Evolutionary conservation across 2,329 filamentous ascomycete species (phyloP).

Genomic region (Fusarium sp.): DNA sequence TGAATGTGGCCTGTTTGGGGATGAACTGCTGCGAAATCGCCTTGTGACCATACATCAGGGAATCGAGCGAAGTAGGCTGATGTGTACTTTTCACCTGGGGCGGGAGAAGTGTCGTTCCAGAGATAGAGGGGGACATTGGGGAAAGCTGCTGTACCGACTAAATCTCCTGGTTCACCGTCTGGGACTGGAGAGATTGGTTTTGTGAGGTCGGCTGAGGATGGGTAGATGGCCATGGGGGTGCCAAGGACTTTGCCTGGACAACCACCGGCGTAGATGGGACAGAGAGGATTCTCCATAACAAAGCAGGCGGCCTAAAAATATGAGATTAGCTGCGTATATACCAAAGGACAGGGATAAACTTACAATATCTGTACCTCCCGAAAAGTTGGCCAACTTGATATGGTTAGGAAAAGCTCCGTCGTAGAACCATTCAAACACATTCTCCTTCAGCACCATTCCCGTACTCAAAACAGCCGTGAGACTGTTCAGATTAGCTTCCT

Average conservation of each 20-base stretch:
- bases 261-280: slow-evolving; percentile 71
- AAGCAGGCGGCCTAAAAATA: slow-evolving; percentile 67
- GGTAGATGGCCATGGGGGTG: slow-evolving; percentile 67
- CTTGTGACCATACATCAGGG: slow-evolving; percentile 80
- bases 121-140: slow-evolving; percentile 79
- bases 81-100: slow-evolving; percentile 67
- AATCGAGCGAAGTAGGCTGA: slow-evolving; percentile 71
- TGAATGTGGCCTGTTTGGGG: slow-evolving; percentile 72
- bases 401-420: slow-evolving; percentile 74
- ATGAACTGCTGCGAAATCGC: slow-evolving; percentile 80
- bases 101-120: slow-evolving; percentile 64
- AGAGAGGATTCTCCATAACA: slow-evolving; percentile 73
- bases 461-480: slow-evolving; percentile 75
- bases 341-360: slow-evolving; percentile 33
- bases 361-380: slow-evolving; percentile 81
- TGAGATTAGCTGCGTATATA: background rate
- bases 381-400: slow-evolving; percentile 78
- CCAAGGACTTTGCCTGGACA: slow-evolving; percentile 63
- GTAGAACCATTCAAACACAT: slow-evolving; percentile 83
- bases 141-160: slow-evolving; percentile 76
- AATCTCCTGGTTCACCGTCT: slow-evolving; percentile 75
- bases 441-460: slow-evolving; percentile 83
- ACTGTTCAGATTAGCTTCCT: slow-evolving; percentile 70
- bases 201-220: slow-evolving; percentile 59
- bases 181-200: slow-evolving; percentile 57